Evolutionary conservation across 495 filamentous ascomycete species (phyloP), one percentile per base, ranked within the genome.

Genomic region (Hamigera avellanea): DNA sequence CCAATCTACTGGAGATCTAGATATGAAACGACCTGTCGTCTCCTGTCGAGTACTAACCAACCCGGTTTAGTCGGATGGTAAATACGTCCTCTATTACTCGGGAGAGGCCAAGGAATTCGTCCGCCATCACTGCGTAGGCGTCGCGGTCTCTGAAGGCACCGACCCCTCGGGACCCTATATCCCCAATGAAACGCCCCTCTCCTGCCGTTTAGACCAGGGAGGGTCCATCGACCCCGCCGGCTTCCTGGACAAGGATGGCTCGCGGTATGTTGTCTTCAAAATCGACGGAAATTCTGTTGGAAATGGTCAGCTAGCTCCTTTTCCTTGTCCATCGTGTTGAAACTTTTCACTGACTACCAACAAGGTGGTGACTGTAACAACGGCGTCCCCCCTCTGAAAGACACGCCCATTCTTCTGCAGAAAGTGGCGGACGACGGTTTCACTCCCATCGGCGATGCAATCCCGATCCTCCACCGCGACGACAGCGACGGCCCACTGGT

Each of bases 361-460:
- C n/a, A n/a, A n/a, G n/a, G 76, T 18, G 74, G 70, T 3, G 49
- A 61, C 41, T 79, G 76, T 52, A 59, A 66, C 31, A 81, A 78
- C 48, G 61, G 57, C 14, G 50, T 70, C 14, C 48, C 41, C 6
- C 69, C 72, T 1, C 49, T 64, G 8, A 53, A 59, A 5, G 39
- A 61, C 4, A 81, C 76, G 6, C 77, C 76, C 0, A 70, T 81
- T 35, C 58, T 79, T 58, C 56, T 80, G 12, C 76, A 81, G 44
- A 53, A 69, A 40, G 63, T 80, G 3, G 36, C 37, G 2, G 37
- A 39, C 0, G 70, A 81, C 40, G 78, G 67, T 0, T 43, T 69
- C 17, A 76, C 68, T 1, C 54, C 53, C 3, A 43, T 72, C 15
- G 78, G 72, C 10, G 53, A 64, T 15, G 44, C 71, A 0, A 58